Percentiles rank a stretch among this genome's conserved stretches.
Evolutionary conservation across 805 yeast species (phyloP).

Genomic region (Diddensiella transvaalensis): DNA sequence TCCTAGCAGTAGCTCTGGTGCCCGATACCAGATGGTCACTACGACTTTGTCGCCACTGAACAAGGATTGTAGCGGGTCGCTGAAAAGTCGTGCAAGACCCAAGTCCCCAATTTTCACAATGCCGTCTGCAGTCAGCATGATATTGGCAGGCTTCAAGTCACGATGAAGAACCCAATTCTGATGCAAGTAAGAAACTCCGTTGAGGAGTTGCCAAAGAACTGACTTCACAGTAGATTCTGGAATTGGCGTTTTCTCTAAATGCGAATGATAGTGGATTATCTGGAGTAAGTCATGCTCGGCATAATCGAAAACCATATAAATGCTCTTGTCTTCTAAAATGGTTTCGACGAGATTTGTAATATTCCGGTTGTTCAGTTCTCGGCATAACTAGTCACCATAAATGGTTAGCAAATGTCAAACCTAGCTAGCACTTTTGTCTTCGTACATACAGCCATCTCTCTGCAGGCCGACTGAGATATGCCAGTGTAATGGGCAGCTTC

Average conservation of each 20-base stretch:
- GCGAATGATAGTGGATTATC: slow-evolving; percentile 90
- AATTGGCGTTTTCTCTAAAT: slow-evolving; percentile 75
- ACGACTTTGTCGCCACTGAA: slow-evolving; percentile 94
- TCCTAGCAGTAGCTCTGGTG: slow-evolving; percentile 87
- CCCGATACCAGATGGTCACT: slow-evolving; percentile 95
- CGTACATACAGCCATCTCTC: slow-evolving; percentile 71
- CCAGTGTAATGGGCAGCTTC: slow-evolving; percentile 90
- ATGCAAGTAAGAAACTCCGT: slow-evolving; percentile 88
- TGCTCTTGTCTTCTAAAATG: slow-evolving; percentile 79
- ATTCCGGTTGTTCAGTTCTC: slow-evolving; percentile 79
- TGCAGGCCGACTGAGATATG: slow-evolving; percentile 89
- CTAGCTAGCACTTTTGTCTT: neutral
- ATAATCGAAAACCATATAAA: slow-evolving; percentile 92
- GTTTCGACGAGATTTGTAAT: slow-evolving; percentile 78
- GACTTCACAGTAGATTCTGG: slow-evolving; percentile 79
- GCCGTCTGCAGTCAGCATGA: slow-evolving; percentile 88
- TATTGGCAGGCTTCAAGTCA: slow-evolving; percentile 95
- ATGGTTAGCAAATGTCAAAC: neutral
- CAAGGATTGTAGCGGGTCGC: slow-evolving; percentile 78
- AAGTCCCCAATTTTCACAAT: slow-evolving; percentile 94
- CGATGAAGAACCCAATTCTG: slow-evolving; percentile 96
- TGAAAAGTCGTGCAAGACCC: slow-evolving; percentile 85
- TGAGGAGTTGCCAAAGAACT: slow-evolving; percentile 85
- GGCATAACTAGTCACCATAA: slow-evolving; percentile 49
- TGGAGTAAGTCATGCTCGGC: slow-evolving; percentile 95